phyloP scores from a whole-genome alignment of 2,329 filamentous ascomycete species.

The Aspergillus sp. region DNA sequence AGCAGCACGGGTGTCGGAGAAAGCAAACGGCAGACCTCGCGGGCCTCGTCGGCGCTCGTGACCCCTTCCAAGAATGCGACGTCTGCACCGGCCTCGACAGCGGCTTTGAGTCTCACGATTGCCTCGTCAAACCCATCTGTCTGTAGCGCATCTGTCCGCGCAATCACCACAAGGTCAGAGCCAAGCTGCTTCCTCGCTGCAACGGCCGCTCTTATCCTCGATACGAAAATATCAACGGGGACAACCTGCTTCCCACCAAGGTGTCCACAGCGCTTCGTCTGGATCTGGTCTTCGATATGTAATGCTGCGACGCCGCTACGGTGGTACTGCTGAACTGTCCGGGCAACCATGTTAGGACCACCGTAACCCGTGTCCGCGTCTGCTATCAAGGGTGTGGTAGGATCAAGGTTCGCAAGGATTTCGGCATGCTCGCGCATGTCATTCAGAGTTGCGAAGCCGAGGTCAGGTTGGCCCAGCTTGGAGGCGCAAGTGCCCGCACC shows the following conservation, averaged over 20 bases:
- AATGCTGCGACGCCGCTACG: conserved; percentile 59
- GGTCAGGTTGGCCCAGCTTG: conserved; percentile 64
- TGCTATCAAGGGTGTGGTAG: conserved; percentile 61
- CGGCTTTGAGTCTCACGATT: conserved; percentile 43
- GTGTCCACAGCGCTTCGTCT: conserved; percentile 48
- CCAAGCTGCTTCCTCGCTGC: conserved; percentile 37
- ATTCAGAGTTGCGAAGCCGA: conserved; percentile 64
- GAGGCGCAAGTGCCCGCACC: conserved; percentile 67
- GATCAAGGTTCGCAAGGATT: conserved; percentile 66
- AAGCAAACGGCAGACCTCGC: conserved; percentile 42
- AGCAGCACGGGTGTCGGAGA: conserved; percentile 46
- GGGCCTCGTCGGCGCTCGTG: conserved; percentile 42
- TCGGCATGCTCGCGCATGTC: conserved; percentile 68
- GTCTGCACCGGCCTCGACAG: conserved; percentile 45
- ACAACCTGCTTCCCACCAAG: conserved; percentile 47
- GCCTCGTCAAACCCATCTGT: conserved; percentile 48
- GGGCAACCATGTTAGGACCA: conserved; percentile 51
- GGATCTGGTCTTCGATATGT: conserved; percentile 62
- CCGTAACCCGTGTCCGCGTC: conserved; percentile 61
- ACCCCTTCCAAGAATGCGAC: conserved; percentile 49
- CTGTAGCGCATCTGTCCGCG: conserved; percentile 46
- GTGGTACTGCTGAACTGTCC: conserved; percentile 55
- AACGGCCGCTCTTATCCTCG: conserved; percentile 43
- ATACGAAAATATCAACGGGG: conserved; percentile 38
- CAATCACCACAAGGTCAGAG: conserved; percentile 50